Evolutionary conservation across 2,329 filamentous ascomycete species (phyloP), one percentile per base, ranked within the genome.

Genomic region (Pseudocercospora musae): DNA sequence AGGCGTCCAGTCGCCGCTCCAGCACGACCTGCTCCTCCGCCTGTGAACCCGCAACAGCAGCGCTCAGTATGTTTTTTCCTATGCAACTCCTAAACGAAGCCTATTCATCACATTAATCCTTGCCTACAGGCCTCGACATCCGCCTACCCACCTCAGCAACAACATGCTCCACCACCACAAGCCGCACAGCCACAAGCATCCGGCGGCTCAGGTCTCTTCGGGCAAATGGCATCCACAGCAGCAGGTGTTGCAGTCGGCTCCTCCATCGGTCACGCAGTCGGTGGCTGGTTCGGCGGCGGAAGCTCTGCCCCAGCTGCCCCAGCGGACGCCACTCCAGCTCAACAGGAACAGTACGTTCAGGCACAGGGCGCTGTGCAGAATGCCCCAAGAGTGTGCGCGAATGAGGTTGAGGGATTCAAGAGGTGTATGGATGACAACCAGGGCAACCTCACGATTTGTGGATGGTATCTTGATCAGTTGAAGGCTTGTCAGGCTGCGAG

Each of bases 161-260:
- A 79, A 58, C 78, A 82, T 54, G 77, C 81, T 60, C 77, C 82
- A 59, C 79, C 75, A 66, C 72, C 75, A 64, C 79, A 72, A 57
- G 72, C 76, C 31, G 74, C 76, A 31, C 74, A 75, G 27, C 80
- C 78, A 69, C 54, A 54, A 63, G 68, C 70, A 20, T 44, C 53
- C 23, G 84, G 89, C 69, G 91, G 92, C 27, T 88, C 92, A 4
- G 94, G 95, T 67, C 84, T 99, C 10, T 92, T 99, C 71, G 94
- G 92, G 63, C 92, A 98, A 84, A 97, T 99, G 90, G 95, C 95
- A 69, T 92, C 89, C 76, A 99, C 95, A 62, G 95, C 95, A 78
- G 95, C 95, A 75, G 95, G 95, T 87, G 95, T 98, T 73, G 95
- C 95, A 71, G 89, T 98, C 76, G 95, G 95, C 68, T 96, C 92